These are phyloP conservation scores for Ambrosia trifida DNA, from an alignment of 129 eudicot genomes.

Conservation along the genomic window DNA sequence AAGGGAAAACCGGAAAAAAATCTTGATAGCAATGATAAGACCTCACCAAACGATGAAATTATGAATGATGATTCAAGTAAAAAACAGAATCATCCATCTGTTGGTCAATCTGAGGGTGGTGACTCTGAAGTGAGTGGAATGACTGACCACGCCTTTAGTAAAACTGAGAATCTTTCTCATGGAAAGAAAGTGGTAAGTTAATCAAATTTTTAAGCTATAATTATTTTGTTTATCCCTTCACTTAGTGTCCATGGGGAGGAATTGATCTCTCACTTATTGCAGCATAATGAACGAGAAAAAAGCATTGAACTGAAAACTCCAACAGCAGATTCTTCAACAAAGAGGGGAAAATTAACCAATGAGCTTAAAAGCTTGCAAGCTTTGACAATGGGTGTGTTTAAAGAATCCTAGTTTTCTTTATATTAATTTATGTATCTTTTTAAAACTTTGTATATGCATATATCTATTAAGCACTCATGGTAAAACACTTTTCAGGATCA, in stretches of 20 bases:
- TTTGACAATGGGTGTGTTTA: conserved; percentile 35
- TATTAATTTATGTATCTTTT: background rate
- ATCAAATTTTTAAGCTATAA: background rate
- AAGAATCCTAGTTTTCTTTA: background rate
- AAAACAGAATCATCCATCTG: conserved; percentile 21
- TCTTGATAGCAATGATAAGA: conserved; percentile 5
- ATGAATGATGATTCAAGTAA: conserved; percentile 26
- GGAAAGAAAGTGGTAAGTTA: conserved; percentile 58
- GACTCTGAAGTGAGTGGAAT: conserved; percentile 32
- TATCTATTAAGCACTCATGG: conserved; percentile 11
- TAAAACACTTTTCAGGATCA: conserved; percentile 37
- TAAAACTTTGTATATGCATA: background rate
- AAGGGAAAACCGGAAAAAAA: background rate
- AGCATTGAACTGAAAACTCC: conserved; percentile 13
- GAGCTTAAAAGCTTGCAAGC: conserved; percentile 27
- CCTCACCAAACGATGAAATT: conserved; percentile 27
- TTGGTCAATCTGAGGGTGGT: conserved; percentile 22
- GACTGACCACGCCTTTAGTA: conserved; percentile 38
- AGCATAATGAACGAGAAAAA: conserved; percentile 49
- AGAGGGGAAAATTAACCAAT: conserved; percentile 34
- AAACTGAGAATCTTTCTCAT: conserved; percentile 43
- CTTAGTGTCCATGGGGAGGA: background rate
- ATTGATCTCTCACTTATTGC: conserved; percentile 23
- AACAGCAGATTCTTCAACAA: conserved; percentile 16
- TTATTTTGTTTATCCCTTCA: conserved; percentile 18